A percentile compares a stretch with the other conserved stretches of the same genome.
Conservation (phyloP, 2,329 filamentous ascomycete genomes). For the Ustulina deusta region DNA sequence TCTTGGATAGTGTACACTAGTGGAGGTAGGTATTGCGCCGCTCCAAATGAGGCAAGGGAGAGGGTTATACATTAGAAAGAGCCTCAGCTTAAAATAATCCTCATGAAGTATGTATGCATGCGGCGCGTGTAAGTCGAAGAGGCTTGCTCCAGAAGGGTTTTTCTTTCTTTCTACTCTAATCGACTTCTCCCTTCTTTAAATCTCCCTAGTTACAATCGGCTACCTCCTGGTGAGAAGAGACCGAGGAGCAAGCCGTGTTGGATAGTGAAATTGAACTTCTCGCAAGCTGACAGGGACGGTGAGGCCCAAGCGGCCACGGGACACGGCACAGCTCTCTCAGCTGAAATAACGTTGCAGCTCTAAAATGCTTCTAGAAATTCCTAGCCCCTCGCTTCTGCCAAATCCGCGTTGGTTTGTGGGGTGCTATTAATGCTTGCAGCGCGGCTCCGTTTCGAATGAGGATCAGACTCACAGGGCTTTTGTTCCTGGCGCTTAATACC, state of each 20-base stretch:
- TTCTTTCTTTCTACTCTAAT: background rate
- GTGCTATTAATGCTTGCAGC: background rate
- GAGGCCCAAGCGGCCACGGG: background rate
- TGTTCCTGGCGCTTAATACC: conserved; percentile 11
- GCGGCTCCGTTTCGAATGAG: background rate
- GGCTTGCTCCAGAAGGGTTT: background rate
- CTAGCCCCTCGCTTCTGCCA: background rate
- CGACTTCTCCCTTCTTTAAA: background rate
- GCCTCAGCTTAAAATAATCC: conserved; percentile 6
- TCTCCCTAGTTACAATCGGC: background rate
- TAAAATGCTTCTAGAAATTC: conserved; percentile 21
- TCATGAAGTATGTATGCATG: background rate
- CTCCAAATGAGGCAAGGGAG: background rate
- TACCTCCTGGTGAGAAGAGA: background rate
- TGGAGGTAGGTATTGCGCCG: background rate
- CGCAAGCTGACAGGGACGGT: background rate
- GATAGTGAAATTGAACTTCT: background rate
- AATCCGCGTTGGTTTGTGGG: conserved; percentile 3
- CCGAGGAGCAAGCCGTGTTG: background rate
- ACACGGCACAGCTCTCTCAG: conserved; percentile 12
- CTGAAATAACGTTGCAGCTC: conserved; percentile 27
- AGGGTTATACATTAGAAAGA: background rate
- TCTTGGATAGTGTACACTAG: background rate
- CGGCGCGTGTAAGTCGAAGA: background rate
- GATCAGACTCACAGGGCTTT: background rate